Evolutionary conservation across 1,284 basidiomycete species (phyloP).

Genomic region (Ceratobasidium sp.): DNA sequence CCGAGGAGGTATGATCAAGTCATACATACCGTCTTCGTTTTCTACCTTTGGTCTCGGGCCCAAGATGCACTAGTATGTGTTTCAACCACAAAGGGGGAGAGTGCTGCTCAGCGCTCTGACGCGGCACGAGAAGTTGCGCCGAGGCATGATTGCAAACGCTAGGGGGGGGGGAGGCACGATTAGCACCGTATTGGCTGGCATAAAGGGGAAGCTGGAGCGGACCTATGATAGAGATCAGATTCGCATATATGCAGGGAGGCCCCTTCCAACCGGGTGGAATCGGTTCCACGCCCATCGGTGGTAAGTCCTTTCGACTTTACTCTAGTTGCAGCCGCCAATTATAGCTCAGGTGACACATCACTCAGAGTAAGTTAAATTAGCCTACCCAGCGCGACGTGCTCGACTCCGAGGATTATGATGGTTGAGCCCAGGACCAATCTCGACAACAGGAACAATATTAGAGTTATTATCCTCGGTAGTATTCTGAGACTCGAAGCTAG

Average conservation of each 20-base stretch:
- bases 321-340: neutral
- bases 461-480: too few relatives aligned
- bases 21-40: slow-evolving; percentile 8
- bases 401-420: too few relatives aligned
- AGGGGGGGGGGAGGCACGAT: too few relatives aligned
- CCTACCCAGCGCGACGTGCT: too few relatives aligned
- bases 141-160: neutral
- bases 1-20: neutral
- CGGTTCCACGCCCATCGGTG: neutral
- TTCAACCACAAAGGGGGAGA: slow-evolving; percentile 11
- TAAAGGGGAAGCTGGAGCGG: neutral
- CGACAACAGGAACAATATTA: too few relatives aligned
- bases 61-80: neutral
- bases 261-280: neutral
- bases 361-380: too few relatives aligned
- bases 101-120: neutral
- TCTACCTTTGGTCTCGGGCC: neutral
- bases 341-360: neutral
- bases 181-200: too few relatives aligned
- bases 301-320: neutral
- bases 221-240: neutral
- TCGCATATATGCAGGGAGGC: neutral
- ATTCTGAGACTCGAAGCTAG: too few relatives aligned
- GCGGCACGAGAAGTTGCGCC: neutral
- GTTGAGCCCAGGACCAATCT: too few relatives aligned